Percentiles rank a stretch among this genome's conserved stretches.
These are phyloP conservation scores for Hippophae tibetana DNA, from an alignment of 306 rosid species.

Conservation along the genomic window DNA sequence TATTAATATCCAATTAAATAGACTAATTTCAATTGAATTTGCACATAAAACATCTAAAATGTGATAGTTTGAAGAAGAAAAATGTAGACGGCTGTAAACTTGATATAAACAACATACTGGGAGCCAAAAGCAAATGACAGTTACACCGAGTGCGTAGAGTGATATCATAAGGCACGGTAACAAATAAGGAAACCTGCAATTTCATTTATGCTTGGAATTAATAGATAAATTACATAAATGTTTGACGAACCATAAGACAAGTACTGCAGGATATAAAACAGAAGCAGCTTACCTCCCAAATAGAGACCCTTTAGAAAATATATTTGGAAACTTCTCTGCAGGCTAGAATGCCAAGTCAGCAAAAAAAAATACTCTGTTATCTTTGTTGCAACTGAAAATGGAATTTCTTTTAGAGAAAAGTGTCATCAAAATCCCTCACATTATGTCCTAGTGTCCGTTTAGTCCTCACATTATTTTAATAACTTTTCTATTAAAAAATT, in stretches of 20 bases:
- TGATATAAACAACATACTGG: conserved; percentile 22
- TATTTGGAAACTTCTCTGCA: conserved; percentile 50
- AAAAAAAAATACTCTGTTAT: not conserved
- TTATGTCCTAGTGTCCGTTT: no score
- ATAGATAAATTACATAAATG: not conserved
- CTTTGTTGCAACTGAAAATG: no score
- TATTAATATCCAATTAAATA: no score
- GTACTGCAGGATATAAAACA: not conserved
- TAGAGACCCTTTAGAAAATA: conserved; percentile 46
- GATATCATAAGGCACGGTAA: conserved; percentile 33
- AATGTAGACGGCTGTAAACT: not conserved
- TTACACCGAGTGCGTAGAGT: conserved; percentile 14
- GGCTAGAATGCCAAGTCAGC: conserved; percentile 35
- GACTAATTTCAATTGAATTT: no score
- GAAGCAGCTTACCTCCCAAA: conserved; percentile 48
- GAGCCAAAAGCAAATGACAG: conserved; percentile 24
- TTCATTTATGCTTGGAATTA: not conserved
- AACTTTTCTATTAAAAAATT: no score
- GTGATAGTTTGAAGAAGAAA: not conserved
- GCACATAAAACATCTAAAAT: not conserved
- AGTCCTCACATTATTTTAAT: no score
- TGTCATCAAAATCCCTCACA: not conserved
- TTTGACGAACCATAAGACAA: not conserved
- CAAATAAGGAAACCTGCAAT: conserved; percentile 40
- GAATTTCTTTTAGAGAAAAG: not conserved